Base-by-base conservation (phyloP, 495 filamentous ascomycete species). In the Penicillium soppii region DNA sequence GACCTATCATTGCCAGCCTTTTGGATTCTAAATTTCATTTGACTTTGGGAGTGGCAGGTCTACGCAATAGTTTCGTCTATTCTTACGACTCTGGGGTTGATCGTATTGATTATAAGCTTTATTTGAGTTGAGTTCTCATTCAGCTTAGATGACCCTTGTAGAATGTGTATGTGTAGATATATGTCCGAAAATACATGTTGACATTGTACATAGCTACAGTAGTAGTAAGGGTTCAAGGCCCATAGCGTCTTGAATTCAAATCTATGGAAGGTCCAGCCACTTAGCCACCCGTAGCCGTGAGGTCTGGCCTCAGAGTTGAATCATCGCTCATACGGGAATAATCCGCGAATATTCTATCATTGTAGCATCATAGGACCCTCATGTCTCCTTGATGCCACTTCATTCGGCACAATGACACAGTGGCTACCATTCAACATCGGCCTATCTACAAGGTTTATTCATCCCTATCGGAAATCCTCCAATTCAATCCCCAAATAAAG, bases 291-390 rank as follows among this genome's bases (percentile, higher is more conserved):
- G n/a, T n/a, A n/a, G n/a, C n/a, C n/a, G n/a, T n/a, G n/a, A n/a
- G n/a, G 38, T 47, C 35, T 47, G 39, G 33, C 26, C 47, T 50
- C 41, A 51, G 10, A 36, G 42, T 59, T 44, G 57, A 4, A 52
- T 63, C 53, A 62, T 59, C 9, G 13, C 13, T 12, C 15, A 20
- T 4, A 17, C 29, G 45, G 33, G 12, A 48, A n/a, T 15, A 36
- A 20, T 27, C 46, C 46, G 46, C 21, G 8, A 7, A 13, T 5
- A n/a, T 48, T 48, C 35, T n/a, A 49, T 49, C 47, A 49, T 41
- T 8, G 30, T 41, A 32, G 20, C 36, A 49, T 49, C 35, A 49
- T 41, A 49, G 2, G 25, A 25, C 43, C 30, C 35, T 20, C 30
- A 23, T 16, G n/a, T 36, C 30, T 16, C 1, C 4, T 5, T 25